A percentile compares a stretch with the other conserved stretches of the same genome.
These are phyloP conservation scores for Xylariales sp. DNA, from an alignment of 2,329 filamentous ascomycete species.

Conservation along the genomic window DNA sequence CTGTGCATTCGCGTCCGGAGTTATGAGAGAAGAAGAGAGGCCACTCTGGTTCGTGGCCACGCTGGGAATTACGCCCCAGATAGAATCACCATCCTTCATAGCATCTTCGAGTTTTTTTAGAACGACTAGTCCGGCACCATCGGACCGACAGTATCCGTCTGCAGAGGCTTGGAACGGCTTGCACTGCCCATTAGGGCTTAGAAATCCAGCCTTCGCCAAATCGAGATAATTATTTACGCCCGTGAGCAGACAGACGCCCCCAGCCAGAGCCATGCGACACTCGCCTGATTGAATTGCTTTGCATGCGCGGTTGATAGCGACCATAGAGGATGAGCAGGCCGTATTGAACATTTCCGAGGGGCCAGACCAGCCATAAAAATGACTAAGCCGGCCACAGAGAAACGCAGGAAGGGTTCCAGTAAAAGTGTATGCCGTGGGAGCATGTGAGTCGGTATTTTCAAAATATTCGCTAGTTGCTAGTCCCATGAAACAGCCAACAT, in stretches of 20 bases:
- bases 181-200: slow-evolving; percentile 45
- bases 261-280: slow-evolving; percentile 50
- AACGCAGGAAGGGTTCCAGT: slow-evolving; percentile 46
- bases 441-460: too few species aligned
- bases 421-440: too few species aligned
- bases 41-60: slow-evolving; percentile 53
- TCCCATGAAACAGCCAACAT: too few species aligned
- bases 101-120: slow-evolving; percentile 62
- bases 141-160: slow-evolving; percentile 65
- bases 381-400: slow-evolving; percentile 45
- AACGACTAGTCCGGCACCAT: slow-evolving; percentile 58
- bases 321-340: slow-evolving; percentile 53
- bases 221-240: slow-evolving; percentile 45
- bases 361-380: slow-evolving; percentile 53
- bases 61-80: slow-evolving; percentile 54
- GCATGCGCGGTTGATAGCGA: slow-evolving; percentile 54
- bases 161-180: slow-evolving; percentile 55
- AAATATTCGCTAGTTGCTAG: too few species aligned
- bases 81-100: slow-evolving; percentile 58
- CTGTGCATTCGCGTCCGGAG: too few species aligned
- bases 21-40: too few species aligned
- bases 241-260: slow-evolving; percentile 49
- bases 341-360: slow-evolving; percentile 50
- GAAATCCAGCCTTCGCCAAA: slow-evolving; percentile 43
- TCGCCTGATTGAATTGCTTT: slow-evolving; percentile 47